Percentiles rank a stretch among this genome's conserved stretches.
Conservation (phyloP, 2,329 filamentous ascomycete species). For the Ophiocordyceps polyrhachis-furcata region DNA sequence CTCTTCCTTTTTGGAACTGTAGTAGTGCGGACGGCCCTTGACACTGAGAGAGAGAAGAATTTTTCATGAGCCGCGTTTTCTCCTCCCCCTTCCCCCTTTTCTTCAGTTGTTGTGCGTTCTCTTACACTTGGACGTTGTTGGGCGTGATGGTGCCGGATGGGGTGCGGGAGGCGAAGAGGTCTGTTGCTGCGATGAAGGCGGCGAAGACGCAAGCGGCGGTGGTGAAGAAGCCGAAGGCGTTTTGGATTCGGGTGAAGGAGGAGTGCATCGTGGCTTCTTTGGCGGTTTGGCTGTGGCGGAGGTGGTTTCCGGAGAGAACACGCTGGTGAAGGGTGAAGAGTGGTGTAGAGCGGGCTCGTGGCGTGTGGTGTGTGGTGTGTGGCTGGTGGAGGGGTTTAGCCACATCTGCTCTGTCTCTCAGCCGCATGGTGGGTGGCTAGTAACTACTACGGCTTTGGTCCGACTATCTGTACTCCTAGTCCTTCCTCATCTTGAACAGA, state of each 20-base stretch:
- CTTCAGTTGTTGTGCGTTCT: not conserved
- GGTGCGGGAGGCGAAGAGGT: constrained; percentile 49
- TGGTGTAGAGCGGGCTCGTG: too few relatives aligned
- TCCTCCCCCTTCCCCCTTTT: not conserved
- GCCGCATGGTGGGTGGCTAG: too few relatives aligned
- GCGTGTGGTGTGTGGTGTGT: too few relatives aligned
- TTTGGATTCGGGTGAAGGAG: constrained; percentile 66
- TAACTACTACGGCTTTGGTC: too few relatives aligned
- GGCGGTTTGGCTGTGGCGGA: not conserved
- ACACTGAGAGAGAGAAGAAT: constrained; percentile 39
- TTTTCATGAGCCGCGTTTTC: too few relatives aligned
- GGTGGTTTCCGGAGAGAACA: not conserved
- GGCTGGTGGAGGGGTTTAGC: too few relatives aligned
- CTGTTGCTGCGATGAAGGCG: constrained; percentile 62
- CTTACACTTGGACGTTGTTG: constrained; percentile 70
- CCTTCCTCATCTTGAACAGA: too few relatives aligned
- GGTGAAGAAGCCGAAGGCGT: constrained; percentile 95
- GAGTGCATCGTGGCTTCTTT: constrained; percentile 54
- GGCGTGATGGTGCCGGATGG: constrained; percentile 44
- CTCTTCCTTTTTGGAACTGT: constrained; percentile 80
- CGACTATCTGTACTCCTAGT: too few relatives aligned
- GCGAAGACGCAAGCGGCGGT: constrained; percentile 74
- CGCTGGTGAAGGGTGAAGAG: too few relatives aligned
- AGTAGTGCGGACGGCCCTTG: constrained; percentile 89
- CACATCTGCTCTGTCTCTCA: too few relatives aligned